phyloP scores from a whole-genome alignment of 1,284 basidiomycete species.

The Volvariella surrecta region DNA sequence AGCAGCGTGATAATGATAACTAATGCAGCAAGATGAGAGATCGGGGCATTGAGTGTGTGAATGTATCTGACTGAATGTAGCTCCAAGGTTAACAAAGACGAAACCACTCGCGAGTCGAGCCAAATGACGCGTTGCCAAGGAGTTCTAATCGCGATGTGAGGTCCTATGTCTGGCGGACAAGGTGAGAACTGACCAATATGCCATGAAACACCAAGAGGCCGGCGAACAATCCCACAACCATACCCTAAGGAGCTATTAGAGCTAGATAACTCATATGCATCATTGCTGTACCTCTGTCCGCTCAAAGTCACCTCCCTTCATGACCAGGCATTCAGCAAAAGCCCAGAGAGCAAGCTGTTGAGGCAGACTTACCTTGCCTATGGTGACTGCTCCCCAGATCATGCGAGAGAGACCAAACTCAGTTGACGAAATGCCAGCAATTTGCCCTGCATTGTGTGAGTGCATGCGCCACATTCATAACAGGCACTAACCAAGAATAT shows the following conservation, averaged over 20 bases:
- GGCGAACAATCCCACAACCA: slow-evolving; percentile 69
- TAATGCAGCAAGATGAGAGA: slow-evolving; percentile 15
- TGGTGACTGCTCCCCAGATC: slow-evolving; percentile 75
- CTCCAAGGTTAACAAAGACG: slow-evolving; percentile 83
- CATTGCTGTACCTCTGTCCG: slow-evolving; percentile 26
- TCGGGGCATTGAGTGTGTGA: slow-evolving; percentile 5
- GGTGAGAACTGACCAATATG: slow-evolving; percentile 34
- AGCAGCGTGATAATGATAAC: slow-evolving; percentile 83
- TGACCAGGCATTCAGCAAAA: neutral
- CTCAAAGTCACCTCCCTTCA: slow-evolving; percentile 30
- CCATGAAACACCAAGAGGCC: slow-evolving; percentile 73
- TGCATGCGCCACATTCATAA: slow-evolving; percentile 1
- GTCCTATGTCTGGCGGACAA: neutral
- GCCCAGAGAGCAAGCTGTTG: neutral
- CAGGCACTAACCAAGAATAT: slow-evolving; percentile 60
- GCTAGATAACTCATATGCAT: slow-evolving; percentile 4
- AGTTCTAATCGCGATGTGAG: slow-evolving; percentile 44
- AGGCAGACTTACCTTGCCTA: slow-evolving; percentile 34
- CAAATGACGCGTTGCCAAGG: slow-evolving; percentile 73
- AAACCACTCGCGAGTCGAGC: slow-evolving; percentile 75
- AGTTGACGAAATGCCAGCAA: slow-evolving; percentile 78
- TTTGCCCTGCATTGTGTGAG: slow-evolving; percentile 40
- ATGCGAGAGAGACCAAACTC: slow-evolving; percentile 86
- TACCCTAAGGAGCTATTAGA: slow-evolving; percentile 32
- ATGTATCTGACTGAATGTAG: slow-evolving; percentile 43